These are phyloP conservation scores for Exophiala mesophila DNA, from an alignment of 2,329 filamentous ascomycete genomes.

Conservation along the genomic window DNA sequence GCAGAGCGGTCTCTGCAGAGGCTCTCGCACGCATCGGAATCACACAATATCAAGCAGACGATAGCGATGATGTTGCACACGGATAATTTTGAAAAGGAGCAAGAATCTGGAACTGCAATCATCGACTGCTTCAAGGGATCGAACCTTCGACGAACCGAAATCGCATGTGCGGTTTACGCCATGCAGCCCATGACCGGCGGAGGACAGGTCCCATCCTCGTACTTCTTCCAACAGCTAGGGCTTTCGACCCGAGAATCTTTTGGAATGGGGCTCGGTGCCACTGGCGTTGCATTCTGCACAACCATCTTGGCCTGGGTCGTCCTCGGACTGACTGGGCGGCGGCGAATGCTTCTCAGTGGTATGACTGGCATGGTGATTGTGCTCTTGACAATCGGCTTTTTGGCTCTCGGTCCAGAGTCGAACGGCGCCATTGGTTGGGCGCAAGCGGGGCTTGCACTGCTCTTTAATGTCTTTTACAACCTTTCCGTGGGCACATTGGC, in stretches of 20 bases:
- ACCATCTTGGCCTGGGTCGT: conserved; percentile 27
- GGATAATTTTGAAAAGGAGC: conserved; percentile 14
- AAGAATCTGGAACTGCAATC: conserved; percentile 19
- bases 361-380: conserved; percentile 52
- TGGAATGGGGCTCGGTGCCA: conserved; percentile 33
- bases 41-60: conserved; percentile 27
- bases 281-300: conserved; percentile 29
- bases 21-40: conserved; percentile 37
- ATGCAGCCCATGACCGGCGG: conserved; percentile 30
- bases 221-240: conserved; percentile 42
- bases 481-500: conserved; percentile 51
- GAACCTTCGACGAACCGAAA: conserved; percentile 36
- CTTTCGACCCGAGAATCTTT: conserved; percentile 33
- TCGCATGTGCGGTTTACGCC: conserved; percentile 31
- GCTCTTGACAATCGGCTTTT: conserved; percentile 28
- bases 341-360: conserved; percentile 33
- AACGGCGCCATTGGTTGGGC: conserved; percentile 18
- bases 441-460: conserved; percentile 33
- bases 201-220: conserved; percentile 41
- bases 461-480: conserved; percentile 53
- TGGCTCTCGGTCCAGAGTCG: conserved; percentile 15
- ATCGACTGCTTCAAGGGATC: conserved; percentile 30
- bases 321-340: conserved; percentile 29
- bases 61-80: conserved; percentile 19
- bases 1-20: conserved; percentile 39